Evolutionary conservation across 495 filamentous ascomycete species (phyloP).

Genomic region (Trichoderma orchidacearum): DNA sequence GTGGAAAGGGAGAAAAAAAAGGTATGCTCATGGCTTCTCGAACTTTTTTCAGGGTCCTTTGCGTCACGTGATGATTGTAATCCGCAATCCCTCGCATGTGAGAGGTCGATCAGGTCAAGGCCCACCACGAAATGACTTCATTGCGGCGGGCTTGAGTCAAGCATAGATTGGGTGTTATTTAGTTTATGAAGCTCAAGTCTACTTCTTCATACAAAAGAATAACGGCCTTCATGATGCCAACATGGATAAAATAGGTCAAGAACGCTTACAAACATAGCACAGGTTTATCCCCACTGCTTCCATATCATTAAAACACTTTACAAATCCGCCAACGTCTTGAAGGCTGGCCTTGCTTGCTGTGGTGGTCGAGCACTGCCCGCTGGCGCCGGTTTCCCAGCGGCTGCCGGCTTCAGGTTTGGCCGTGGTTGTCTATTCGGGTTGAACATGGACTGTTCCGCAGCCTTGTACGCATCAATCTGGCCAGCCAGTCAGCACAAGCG

Average conservation of each 20-base stretch:
- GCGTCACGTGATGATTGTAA: background rate
- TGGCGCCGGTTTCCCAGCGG: slow-evolving; percentile 5
- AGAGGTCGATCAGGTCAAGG: slow-evolving; percentile 5
- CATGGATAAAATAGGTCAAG: background rate
- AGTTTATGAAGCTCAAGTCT: too few relatives aligned
- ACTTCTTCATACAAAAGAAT: background rate
- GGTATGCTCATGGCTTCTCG: background rate
- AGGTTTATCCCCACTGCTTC: background rate
- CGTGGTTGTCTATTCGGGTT: slow-evolving; percentile 34
- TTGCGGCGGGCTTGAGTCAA: too few relatives aligned
- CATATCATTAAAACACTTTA: background rate
- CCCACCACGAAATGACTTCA: slow-evolving; percentile 5
- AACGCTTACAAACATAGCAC: background rate
- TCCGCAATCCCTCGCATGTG: background rate
- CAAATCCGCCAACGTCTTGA: slow-evolving; percentile 31
- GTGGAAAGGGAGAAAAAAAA: too few relatives aligned
- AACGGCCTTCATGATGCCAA: background rate
- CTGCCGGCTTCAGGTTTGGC: slow-evolving; percentile 6
- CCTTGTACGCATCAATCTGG: slow-evolving; percentile 51
- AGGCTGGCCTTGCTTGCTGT: slow-evolving; percentile 15
- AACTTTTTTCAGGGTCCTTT: background rate
- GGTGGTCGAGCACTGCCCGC: slow-evolving; percentile 9
- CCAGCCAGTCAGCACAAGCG: slow-evolving; percentile 3
- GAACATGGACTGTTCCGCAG: slow-evolving; percentile 50
- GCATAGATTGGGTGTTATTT: too few relatives aligned